Base-by-base conservation (phyloP, 805 yeast genomes). In the Tanozyma kutaoensis region DNA sequence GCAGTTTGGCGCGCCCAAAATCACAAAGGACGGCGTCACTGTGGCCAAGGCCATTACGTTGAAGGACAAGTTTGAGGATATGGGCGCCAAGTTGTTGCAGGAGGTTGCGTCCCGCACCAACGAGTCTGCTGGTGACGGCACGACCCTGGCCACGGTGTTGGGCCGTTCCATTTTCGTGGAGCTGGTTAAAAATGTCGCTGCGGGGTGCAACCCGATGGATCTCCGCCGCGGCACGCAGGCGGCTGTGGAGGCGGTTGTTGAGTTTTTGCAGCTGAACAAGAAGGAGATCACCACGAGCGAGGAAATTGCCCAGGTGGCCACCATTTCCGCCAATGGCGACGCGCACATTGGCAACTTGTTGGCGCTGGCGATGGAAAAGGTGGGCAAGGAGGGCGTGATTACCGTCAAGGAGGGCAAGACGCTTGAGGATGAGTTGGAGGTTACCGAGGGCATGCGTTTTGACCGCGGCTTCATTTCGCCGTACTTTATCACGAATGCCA, bases 121-220 rank as follows among this genome's bases (percentile, higher is more conserved):
- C 57, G 95, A 88, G 58, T 70, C 79, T 43, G 96, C 97, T 35
- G 98, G 98, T 61, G 98, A 88, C 48, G 98, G 98, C 58, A 88
- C 98, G 38, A 88, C 98, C 21, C 78, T 94, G 24, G 96, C 97
- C 43, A 91, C 97, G 26, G 93, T 88, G 29, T 68, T 88, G 43
- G 97, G 96, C 42, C 80, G 94, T 57, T 78, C 95, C 32, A 88
- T 88, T 43, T 82, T 88, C 65, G 76, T 94, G 34, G 96, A 91
- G 60, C 72, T 93, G 17, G 93, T 88, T 35, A 85, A 84, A 69
- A 84, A 84, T 48, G 98, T 91, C 24, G 96, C 97, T 35, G 95
- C 97, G 31, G 98, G 98, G 35, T 86, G 95, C 61, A 91, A 88
- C 66, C 97, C 98, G 45, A 86, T 85, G 91, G 97, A 88, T 48